These are phyloP conservation scores for Trifolium subterraneum DNA, from an alignment of 306 rosid species.

Conservation along the genomic window DNA sequence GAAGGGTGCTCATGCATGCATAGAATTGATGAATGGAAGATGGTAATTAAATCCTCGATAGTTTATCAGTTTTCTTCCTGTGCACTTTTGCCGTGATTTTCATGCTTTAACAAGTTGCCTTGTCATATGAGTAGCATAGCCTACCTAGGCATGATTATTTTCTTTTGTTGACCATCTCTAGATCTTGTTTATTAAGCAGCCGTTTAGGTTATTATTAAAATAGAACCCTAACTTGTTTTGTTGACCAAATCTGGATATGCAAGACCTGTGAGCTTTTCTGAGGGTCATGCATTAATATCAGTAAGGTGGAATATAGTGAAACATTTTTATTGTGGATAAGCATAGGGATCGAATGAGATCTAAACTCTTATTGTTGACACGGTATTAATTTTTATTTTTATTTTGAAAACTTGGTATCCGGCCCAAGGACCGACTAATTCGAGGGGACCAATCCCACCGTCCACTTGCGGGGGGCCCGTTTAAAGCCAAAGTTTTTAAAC, in stretches of 20 bases:
- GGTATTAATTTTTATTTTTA: too few species aligned
- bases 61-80: slow-evolving; percentile 4
- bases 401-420: too few species aligned
- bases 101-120: slow-evolving; percentile 25
- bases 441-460: too few species aligned
- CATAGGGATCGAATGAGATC: too few species aligned
- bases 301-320: slow-evolving; percentile 3
- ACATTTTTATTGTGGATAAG: slow-evolving; percentile 2
- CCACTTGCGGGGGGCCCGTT: too few species aligned
- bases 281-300: background rate
- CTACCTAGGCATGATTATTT: slow-evolving; percentile 14
- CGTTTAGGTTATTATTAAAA: slow-evolving; percentile 6
- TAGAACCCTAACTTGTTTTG: background rate
- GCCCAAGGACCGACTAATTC: too few species aligned
- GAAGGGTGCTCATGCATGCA: slow-evolving; percentile 92
- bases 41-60: slow-evolving; percentile 59
- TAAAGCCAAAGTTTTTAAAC: too few species aligned
- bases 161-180: slow-evolving; percentile 33
- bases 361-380: too few species aligned
- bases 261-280: background rate
- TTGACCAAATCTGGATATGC: background rate
- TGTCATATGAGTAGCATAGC: slow-evolving; percentile 15
- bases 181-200: slow-evolving; percentile 22
- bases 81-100: slow-evolving; percentile 9
- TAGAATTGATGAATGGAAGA: slow-evolving; percentile 94